These are phyloP conservation scores for Apiotrichum mycotoxinovorans DNA, from an alignment of 1,284 basidiomycete species.

Conservation along the genomic window DNA sequence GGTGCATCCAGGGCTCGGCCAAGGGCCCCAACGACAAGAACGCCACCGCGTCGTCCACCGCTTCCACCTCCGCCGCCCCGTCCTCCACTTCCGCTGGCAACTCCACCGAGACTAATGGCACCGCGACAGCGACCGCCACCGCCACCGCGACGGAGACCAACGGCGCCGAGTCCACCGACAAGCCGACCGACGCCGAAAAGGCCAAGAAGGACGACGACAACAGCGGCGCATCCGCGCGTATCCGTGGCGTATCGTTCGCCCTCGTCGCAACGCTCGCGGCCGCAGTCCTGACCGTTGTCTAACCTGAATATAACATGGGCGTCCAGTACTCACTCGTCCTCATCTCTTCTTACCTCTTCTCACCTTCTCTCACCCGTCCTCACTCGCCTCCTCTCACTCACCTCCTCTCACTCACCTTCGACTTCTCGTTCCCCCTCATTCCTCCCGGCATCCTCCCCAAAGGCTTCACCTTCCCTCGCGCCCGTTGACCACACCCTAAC, in stretches of 20 bases:
- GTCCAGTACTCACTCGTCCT: too few relatives aligned
- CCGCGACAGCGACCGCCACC: background rate
- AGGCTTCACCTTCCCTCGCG: too few relatives aligned
- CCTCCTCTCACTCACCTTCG: too few relatives aligned
- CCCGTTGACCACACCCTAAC: too few relatives aligned
- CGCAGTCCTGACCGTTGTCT: background rate
- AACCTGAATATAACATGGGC: background rate
- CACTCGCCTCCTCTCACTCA: too few relatives aligned
- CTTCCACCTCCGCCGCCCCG: background rate
- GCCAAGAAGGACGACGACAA: background rate
- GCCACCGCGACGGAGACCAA: background rate
- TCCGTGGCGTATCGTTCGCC: background rate
- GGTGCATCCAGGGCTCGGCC: background rate
- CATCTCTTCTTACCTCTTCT: too few relatives aligned
- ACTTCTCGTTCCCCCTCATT: too few relatives aligned
- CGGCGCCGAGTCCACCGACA: background rate
- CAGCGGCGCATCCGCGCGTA: background rate
- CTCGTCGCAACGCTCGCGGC: background rate
- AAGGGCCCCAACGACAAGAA: background rate
- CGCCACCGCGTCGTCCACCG: background rate
- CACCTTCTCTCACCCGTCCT: too few relatives aligned
- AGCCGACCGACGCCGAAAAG: background rate
- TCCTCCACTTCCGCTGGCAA: background rate
- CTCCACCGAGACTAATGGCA: background rate
- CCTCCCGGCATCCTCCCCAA: too few relatives aligned